These are phyloP conservation scores for Digitaria exilis DNA, from an alignment of 202 grass and related monocot species.

Conservation along the genomic window DNA sequence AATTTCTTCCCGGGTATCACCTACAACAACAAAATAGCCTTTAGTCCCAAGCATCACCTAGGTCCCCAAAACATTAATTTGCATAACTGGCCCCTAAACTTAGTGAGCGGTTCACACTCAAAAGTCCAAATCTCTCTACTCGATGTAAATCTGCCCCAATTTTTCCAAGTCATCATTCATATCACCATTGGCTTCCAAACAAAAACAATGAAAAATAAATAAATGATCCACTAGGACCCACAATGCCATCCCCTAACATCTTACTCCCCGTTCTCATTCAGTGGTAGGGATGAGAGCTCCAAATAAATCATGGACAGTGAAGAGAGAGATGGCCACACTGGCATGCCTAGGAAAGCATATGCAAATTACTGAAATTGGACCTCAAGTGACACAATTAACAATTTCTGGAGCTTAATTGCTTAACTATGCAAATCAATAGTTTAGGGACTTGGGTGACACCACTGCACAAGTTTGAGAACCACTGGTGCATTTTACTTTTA, in stretches of 20 bases:
- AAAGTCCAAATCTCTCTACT: background rate
- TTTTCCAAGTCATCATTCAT: background rate
- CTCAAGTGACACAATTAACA: background rate
- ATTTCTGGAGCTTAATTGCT: background rate
- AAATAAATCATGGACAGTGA: background rate
- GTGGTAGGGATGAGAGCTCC: background rate
- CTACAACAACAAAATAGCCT: too few relatives aligned
- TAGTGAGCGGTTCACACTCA: background rate
- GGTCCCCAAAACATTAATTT: background rate
- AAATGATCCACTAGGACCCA: too few relatives aligned
- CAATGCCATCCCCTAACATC: background rate
- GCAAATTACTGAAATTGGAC: background rate
- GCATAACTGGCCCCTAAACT: background rate
- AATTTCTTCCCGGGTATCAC: background rate
- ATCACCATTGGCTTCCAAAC: background rate
- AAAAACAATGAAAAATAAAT: background rate
- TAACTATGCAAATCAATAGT: background rate
- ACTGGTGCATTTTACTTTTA: background rate
- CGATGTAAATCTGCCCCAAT: too few relatives aligned
- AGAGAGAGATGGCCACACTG: background rate
- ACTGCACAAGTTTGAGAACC: background rate
- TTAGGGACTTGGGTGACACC: background rate
- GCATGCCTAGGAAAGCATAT: background rate
- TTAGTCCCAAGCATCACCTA: too few relatives aligned
- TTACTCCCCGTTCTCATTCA: background rate